These are phyloP conservation scores for Scutellaria baicalensis DNA, from an alignment of 257 asterid species.

Conservation along the genomic window DNA sequence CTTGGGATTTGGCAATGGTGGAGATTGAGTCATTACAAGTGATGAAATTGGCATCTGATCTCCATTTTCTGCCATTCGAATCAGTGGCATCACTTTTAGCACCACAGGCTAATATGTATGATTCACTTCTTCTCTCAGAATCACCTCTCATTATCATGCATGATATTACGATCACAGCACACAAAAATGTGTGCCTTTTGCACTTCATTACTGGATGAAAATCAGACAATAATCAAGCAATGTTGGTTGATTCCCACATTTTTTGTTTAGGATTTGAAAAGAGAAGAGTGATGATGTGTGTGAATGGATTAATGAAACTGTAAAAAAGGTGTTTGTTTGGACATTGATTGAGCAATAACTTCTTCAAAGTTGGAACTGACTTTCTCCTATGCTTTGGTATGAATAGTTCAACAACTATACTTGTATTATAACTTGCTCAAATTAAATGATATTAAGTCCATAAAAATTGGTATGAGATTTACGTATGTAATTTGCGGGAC, in stretches of 20 bases:
- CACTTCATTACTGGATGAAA: slow-evolving; percentile 15
- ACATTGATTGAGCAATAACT: slow-evolving; percentile 19
- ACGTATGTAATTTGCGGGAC: too few species aligned
- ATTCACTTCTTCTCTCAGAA: slow-evolving; percentile 22
- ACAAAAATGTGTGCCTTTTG: slow-evolving; percentile 3
- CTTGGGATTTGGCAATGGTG: slow-evolving; percentile 43
- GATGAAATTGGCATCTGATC: slow-evolving; percentile 35
- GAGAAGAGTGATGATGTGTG: slow-evolving; percentile 3
- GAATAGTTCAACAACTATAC: neutral
- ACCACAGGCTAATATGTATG: slow-evolving; percentile 54
- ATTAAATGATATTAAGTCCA: too few species aligned
- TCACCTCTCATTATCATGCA: slow-evolving; percentile 12
- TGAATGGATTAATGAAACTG: neutral
- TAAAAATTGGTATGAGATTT: too few species aligned
- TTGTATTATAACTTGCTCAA: too few species aligned
- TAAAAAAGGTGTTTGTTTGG: neutral
- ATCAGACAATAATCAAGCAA: neutral
- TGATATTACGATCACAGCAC: slow-evolving; percentile 17
- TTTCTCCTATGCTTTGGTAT: slow-evolving; percentile 2
- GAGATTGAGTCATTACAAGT: slow-evolving; percentile 19
- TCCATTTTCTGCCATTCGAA: slow-evolving; percentile 45
- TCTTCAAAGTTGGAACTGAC: slow-evolving; percentile 15
- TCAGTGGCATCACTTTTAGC: slow-evolving; percentile 35
- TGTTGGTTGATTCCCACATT: neutral
- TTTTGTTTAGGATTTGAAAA: neutral